These are phyloP conservation scores for Tolypocladium album DNA, from an alignment of 2,329 filamentous ascomycete genomes.

Conservation along the genomic window DNA sequence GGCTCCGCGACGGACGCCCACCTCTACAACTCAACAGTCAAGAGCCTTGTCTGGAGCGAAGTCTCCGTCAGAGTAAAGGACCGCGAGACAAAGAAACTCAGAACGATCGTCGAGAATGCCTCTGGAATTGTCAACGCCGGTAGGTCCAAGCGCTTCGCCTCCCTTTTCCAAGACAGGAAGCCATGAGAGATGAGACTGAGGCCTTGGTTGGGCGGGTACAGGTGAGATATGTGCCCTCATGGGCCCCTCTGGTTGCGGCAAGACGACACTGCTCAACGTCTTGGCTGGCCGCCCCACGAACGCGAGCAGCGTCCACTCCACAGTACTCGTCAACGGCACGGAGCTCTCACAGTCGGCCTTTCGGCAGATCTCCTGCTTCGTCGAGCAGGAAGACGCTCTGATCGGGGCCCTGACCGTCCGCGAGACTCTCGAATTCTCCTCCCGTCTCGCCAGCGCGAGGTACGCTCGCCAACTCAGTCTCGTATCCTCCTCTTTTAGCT, in stretches of 20 bases:
- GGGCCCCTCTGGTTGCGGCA: constrained; percentile 65
- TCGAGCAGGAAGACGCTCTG: constrained; percentile 81
- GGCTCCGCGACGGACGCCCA: constrained; percentile 25
- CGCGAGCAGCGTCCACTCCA: constrained; percentile 25
- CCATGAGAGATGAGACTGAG: background rate
- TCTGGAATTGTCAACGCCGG: constrained; percentile 55
- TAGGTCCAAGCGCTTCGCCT: constrained; percentile 12
- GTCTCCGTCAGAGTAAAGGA: constrained; percentile 66
- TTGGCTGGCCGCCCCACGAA: constrained; percentile 47
- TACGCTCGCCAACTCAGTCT: constrained; percentile 15
- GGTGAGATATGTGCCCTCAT: constrained; percentile 71
- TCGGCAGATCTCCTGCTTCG: constrained; percentile 60
- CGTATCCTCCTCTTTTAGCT: background rate
- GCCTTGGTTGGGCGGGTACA: constrained; percentile 1
- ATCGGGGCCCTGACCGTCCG: constrained; percentile 71
- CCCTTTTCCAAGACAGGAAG: too few relatives aligned
- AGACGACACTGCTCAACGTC: constrained; percentile 75
- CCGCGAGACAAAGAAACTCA: constrained; percentile 49
- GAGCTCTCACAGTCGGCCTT: constrained; percentile 43
- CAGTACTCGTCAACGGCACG: constrained; percentile 51
- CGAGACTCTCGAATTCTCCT: constrained; percentile 71
- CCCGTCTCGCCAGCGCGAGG: constrained; percentile 52
- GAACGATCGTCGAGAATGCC: constrained; percentile 51
- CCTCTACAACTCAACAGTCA: constrained; percentile 52
- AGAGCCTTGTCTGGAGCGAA: constrained; percentile 53